A percentile compares a stretch with the other conserved stretches of the same genome.
Evolutionary conservation across 2,329 filamentous ascomycete species (phyloP).

Genomic region (Shiraia bambusicola): DNA sequence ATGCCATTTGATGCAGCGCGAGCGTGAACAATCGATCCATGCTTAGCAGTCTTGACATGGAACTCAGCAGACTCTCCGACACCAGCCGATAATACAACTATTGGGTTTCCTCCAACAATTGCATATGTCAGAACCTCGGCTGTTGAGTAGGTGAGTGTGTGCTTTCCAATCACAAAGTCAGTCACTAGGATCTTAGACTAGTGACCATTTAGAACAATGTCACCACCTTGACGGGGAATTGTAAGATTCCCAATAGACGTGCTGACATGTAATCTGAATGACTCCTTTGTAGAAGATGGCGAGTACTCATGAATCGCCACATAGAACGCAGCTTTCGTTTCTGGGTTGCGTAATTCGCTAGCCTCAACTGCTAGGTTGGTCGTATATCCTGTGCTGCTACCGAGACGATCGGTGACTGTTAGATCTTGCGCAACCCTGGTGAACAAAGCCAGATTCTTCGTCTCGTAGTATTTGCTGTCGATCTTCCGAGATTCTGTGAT

Average conservation of each 20-base stretch:
- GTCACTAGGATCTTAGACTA: conserved; percentile 64
- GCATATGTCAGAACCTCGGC: conserved; percentile 54
- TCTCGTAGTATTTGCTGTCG: conserved; percentile 63
- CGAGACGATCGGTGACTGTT: conserved; percentile 55
- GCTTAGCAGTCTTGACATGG: conserved; percentile 39
- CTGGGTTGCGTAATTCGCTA: conserved; percentile 60
- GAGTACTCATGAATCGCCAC: conserved; percentile 59
- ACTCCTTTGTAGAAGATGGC: conserved; percentile 52
- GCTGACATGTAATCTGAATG: conserved; percentile 57
- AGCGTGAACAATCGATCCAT: conserved; percentile 44
- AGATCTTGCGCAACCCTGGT: conserved; percentile 60
- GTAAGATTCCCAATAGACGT: conserved; percentile 58
- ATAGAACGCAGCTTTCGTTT: conserved; percentile 61
- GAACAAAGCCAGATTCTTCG: conserved; percentile 62
- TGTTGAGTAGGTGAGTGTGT: conserved; percentile 57
- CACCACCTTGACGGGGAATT: conserved; percentile 54
- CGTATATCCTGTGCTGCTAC: conserved; percentile 54
- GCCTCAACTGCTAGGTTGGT: conserved; percentile 56
- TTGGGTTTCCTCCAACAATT: conserved; percentile 38
- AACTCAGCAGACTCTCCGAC: conserved; percentile 46
- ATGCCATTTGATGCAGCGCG: conserved; percentile 47
- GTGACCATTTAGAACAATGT: conserved; percentile 59
- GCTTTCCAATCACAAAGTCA: conserved; percentile 58
- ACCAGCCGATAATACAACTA: conserved; percentile 45
- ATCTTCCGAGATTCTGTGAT: conserved; percentile 61